These are phyloP conservation scores for Apiospora saccharicola DNA, from an alignment of 2,329 filamentous ascomycete genomes.

Conservation along the genomic window DNA sequence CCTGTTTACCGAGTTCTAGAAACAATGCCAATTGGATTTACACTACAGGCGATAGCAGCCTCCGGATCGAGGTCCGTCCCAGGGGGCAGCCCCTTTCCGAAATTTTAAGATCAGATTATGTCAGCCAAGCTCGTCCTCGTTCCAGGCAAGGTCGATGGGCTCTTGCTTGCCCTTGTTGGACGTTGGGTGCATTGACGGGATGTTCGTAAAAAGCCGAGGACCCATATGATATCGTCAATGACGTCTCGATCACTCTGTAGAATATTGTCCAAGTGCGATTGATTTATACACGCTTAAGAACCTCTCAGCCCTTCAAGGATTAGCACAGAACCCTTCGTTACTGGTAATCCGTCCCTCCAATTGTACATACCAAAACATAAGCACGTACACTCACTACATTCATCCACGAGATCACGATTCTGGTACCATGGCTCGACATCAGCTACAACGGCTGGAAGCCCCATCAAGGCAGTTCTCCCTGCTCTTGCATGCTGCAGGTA, in stretches of 20 bases:
- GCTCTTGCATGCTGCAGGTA: constrained; percentile 63
- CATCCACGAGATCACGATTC: neutral
- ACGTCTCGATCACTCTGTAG: neutral
- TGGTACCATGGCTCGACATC: constrained; percentile 57
- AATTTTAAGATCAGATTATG: constrained; percentile 5
- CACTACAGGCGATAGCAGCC: neutral
- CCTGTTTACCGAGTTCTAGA: neutral
- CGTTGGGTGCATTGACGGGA: neutral
- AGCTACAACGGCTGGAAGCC: constrained; percentile 70
- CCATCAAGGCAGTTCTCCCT: constrained; percentile 71
- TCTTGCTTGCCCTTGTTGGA: neutral
- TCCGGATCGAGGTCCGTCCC: neutral
- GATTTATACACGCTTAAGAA: neutral
- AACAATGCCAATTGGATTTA: neutral
- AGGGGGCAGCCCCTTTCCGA: neutral
- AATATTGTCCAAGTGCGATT: neutral
- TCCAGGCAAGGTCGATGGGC: neutral
- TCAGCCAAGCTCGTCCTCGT: constrained; percentile 15
- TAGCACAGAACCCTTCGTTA: neutral
- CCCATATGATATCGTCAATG: constrained; percentile 19
- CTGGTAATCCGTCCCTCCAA: neutral
- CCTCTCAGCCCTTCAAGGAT: neutral
- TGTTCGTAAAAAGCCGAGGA: constrained; percentile 5
- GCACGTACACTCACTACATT: neutral
- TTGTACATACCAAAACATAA: neutral